phyloP scores from a whole-genome alignment of 768 basidiomycete genomes.

The Agrocybe chaxingu region DNA sequence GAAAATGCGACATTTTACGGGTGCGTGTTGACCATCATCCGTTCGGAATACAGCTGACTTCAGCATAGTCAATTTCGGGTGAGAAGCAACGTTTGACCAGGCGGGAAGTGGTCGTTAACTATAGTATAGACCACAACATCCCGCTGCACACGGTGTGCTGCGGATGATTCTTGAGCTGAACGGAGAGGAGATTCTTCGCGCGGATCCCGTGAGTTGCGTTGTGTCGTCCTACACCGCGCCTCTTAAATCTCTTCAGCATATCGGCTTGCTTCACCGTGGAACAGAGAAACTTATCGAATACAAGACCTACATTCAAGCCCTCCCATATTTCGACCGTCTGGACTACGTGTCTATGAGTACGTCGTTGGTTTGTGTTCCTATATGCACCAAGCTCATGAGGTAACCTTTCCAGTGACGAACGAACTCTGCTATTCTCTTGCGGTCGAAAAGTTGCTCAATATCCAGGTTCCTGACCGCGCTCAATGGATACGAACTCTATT shows the following conservation, averaged over 20 bases:
- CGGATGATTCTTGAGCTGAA: slow-evolving; percentile 97
- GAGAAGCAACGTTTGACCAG: slow-evolving; percentile 27
- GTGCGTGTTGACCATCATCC: slow-evolving; percentile 36
- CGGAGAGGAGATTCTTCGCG: slow-evolving; percentile 90
- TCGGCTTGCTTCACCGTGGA: slow-evolving; percentile 94
- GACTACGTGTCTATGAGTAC: slow-evolving; percentile 99
- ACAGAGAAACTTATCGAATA: slow-evolving; percentile 99
- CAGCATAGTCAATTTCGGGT: slow-evolving; percentile 86
- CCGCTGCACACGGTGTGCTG: slow-evolving; percentile 97
- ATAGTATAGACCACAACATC: slow-evolving; percentile 82
- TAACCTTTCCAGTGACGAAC: slow-evolving; percentile 78
- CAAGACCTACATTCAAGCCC: slow-evolving; percentile 96
- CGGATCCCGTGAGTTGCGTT: slow-evolving; percentile 64
- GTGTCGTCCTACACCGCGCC: background rate
- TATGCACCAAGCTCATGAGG: background rate
- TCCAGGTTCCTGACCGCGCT: slow-evolving; percentile 93
- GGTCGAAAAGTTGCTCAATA: slow-evolving; percentile 96
- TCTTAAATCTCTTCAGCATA: slow-evolving; percentile 54
- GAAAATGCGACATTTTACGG: slow-evolving; percentile 92
- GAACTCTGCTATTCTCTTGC: slow-evolving; percentile 96
- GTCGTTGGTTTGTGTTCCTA: slow-evolving; percentile 23
- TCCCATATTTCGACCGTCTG: slow-evolving; percentile 98
- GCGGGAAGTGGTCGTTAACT: slow-evolving; percentile 3
- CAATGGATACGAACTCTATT: slow-evolving; percentile 98
- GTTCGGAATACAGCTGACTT: slow-evolving; percentile 8